Evolutionary conservation across 2,329 filamentous ascomycete genomes (phyloP).

Genomic region (Apiospora pterosperma): DNA sequence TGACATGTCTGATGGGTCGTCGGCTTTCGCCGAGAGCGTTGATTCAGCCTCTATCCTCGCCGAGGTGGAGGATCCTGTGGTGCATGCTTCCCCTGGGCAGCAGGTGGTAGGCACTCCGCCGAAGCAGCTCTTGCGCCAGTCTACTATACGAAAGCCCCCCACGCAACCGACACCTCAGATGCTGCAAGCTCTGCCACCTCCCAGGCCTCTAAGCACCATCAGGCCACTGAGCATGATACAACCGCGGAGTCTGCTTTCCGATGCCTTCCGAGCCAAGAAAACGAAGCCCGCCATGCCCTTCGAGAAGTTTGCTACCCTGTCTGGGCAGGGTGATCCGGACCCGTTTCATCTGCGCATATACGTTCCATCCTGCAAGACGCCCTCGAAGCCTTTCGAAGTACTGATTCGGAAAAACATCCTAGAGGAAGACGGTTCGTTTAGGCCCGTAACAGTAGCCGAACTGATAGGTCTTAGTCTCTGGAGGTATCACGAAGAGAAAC

Average conservation of each 20-base stretch:
- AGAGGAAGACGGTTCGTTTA: slow-evolving; percentile 59
- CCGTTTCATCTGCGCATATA: slow-evolving; percentile 77
- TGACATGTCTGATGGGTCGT: slow-evolving; percentile 60
- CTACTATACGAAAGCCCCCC: slow-evolving; percentile 61
- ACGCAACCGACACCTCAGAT: slow-evolving; percentile 53
- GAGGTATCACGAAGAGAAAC: slow-evolving; percentile 73
- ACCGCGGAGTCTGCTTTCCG: slow-evolving; percentile 68
- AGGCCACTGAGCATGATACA: slow-evolving; percentile 64
- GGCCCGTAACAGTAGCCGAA: slow-evolving; percentile 70
- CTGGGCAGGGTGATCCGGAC: slow-evolving; percentile 73
- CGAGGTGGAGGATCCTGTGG: slow-evolving; percentile 55
- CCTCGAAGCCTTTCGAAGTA: slow-evolving; percentile 66
- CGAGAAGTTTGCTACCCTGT: slow-evolving; percentile 72
- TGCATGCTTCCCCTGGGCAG: slow-evolving; percentile 50
- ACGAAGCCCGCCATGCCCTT: slow-evolving; percentile 68
- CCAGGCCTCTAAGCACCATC: slow-evolving; percentile 62
- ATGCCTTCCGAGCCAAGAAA: slow-evolving; percentile 69
- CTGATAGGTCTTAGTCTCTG: slow-evolving; percentile 79
- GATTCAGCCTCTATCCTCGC: slow-evolving; percentile 71
- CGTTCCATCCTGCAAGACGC: slow-evolving; percentile 64
- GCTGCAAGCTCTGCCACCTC: slow-evolving; percentile 66
- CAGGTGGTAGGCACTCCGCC: slow-evolving; percentile 64
- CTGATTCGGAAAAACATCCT: slow-evolving; percentile 68
- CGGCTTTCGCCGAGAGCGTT: slow-evolving; percentile 62
- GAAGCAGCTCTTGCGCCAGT: slow-evolving; percentile 56